Evolutionary conservation across 495 filamentous ascomycete genomes (phyloP).

Genomic region (Neurospora sp.): DNA sequence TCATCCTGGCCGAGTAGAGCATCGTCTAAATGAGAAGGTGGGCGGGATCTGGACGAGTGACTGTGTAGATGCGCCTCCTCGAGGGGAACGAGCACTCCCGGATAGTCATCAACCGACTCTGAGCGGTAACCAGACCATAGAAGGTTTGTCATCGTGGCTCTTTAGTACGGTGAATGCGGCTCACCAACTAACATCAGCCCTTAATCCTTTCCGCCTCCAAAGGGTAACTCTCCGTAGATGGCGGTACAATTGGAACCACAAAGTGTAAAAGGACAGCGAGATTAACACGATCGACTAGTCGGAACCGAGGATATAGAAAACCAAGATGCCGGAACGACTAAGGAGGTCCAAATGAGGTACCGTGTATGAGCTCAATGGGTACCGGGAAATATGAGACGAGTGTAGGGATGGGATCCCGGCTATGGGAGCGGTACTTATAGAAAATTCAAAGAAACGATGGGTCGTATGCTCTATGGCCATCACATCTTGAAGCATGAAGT

Average conservation of each 20-base stretch:
- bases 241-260: neutral
- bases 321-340: neutral
- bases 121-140: constrained; percentile 13
- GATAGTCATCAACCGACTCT: constrained; percentile 33
- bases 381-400: neutral
- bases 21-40: constrained; percentile 25
- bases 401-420: neutral
- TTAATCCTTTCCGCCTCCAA: neutral
- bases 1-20: constrained; percentile 11
- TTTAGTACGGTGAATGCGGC: neutral
- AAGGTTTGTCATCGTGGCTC: neutral
- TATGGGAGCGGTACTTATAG: neutral
- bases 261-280: neutral
- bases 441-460: neutral
- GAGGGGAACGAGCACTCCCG: constrained; percentile 36
- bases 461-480: neutral
- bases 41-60: constrained; percentile 27
- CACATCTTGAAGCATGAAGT: neutral
- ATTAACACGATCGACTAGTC: neutral
- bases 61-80: constrained; percentile 39
- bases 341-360: neutral
- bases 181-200: neutral
- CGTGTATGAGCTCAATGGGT: neutral
- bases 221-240: neutral
- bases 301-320: neutral